These are phyloP conservation scores for Ceratopteris richardii DNA, from an alignment of 75 land plant species.

Conservation along the genomic window DNA sequence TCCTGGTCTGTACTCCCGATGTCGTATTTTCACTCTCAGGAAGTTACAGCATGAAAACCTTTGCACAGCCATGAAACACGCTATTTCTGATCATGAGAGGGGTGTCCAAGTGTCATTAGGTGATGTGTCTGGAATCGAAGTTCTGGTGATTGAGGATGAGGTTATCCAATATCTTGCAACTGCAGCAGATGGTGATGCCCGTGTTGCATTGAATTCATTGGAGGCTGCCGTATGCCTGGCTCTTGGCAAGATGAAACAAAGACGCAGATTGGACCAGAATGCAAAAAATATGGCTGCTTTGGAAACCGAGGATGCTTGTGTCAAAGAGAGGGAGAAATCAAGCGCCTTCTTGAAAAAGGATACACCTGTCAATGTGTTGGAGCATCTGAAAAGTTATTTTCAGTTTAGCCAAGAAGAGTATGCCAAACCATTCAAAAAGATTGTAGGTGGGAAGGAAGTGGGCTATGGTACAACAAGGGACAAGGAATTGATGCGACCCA, in stretches of 20 bases:
- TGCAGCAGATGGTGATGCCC: slow-evolving; percentile 88
- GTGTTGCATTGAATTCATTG: slow-evolving; percentile 74
- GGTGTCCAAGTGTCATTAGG: slow-evolving; percentile 36
- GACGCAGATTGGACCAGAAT: neutral
- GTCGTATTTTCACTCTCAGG: slow-evolving; percentile 61
- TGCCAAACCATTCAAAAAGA: slow-evolving; percentile 26
- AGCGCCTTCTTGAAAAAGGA: neutral
- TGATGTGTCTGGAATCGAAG: slow-evolving; percentile 16
- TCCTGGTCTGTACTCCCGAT: slow-evolving; percentile 70
- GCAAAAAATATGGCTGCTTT: slow-evolving; percentile 17
- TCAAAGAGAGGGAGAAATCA: neutral
- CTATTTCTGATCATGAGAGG: slow-evolving; percentile 39
- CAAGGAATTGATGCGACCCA: neutral
- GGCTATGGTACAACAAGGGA: neutral
- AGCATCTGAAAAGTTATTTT: slow-evolving; percentile 7
- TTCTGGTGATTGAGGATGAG: slow-evolving; percentile 37
- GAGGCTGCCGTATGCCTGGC: slow-evolving; percentile 38
- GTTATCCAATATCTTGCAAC: slow-evolving; percentile 57
- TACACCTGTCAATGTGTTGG: slow-evolving; percentile 2
- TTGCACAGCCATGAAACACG: slow-evolving; percentile 30
- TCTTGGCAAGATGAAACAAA: slow-evolving; percentile 4
- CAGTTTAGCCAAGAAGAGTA: slow-evolving; percentile 21
- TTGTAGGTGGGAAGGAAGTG: slow-evolving; percentile 33
- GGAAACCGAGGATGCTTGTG: neutral
- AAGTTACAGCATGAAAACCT: slow-evolving; percentile 53